Evolutionary conservation across 1,284 basidiomycete genomes (phyloP).

Genomic region (Kwoniella shivajii): DNA sequence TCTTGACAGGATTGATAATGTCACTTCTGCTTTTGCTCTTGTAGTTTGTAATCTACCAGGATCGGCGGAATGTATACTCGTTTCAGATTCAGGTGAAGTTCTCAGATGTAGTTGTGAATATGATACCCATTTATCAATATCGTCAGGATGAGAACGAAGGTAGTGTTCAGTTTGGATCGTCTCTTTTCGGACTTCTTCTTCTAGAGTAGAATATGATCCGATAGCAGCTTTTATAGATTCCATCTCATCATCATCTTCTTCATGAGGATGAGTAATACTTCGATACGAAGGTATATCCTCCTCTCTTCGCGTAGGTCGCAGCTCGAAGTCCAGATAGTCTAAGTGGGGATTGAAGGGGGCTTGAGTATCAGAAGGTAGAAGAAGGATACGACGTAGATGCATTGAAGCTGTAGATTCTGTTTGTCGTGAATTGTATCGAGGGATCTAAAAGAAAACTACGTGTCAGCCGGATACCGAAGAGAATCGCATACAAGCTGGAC

Average conservation of each 20-base stretch:
- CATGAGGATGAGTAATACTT: constrained; percentile 10
- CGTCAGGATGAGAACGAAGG: constrained; percentile 29
- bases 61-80: constrained; percentile 6
- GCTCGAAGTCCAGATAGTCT: constrained; percentile 15
- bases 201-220: constrained; percentile 33
- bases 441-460: constrained; percentile 6
- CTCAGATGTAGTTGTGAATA: constrained; percentile 45
- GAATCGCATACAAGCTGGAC: background rate
- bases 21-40: constrained; percentile 45
- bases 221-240: constrained; percentile 23
- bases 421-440: constrained; percentile 24
- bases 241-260: constrained; percentile 25
- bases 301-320: background rate
- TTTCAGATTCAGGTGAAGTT: constrained; percentile 16
- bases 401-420: constrained; percentile 15
- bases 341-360: constrained; percentile 1
- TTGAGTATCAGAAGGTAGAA: constrained; percentile 16
- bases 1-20: constrained; percentile 44
- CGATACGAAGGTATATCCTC: constrained; percentile 18
- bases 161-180: constrained; percentile 40
- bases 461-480: background rate
- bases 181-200: constrained; percentile 30
- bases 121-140: constrained; percentile 43
- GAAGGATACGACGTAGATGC: constrained; percentile 24
- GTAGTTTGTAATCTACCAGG: constrained; percentile 17